Evolutionary conservation across 768 basidiomycete genomes (phyloP).

Genomic region (Suillus spraguei): DNA sequence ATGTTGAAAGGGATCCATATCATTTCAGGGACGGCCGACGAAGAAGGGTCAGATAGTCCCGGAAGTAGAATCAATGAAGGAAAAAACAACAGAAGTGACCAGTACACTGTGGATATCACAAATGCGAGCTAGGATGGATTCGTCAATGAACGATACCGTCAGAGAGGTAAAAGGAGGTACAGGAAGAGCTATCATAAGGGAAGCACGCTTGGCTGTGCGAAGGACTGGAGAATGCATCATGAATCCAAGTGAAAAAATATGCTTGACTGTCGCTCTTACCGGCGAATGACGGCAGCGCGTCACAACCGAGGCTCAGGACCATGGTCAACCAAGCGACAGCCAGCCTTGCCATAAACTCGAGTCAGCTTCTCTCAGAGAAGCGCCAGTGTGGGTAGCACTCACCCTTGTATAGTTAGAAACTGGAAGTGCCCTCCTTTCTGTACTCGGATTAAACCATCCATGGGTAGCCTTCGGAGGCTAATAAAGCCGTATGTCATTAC

Average conservation of each 20-base stretch:
- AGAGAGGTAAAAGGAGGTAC: slow-evolving; percentile 36
- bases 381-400: slow-evolving; percentile 17
- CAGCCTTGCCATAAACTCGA: slow-evolving; percentile 30
- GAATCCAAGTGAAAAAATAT: not conserved
- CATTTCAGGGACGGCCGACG: slow-evolving; percentile 17
- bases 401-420: slow-evolving; percentile 83
- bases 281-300: slow-evolving; percentile 40
- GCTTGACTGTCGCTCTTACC: slow-evolving; percentile 29
- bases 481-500: slow-evolving; percentile 42
- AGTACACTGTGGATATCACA: slow-evolving; percentile 65
- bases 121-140: slow-evolving; percentile 38
- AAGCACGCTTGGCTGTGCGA: slow-evolving; percentile 52
- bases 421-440: slow-evolving; percentile 70
- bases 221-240: slow-evolving; percentile 9
- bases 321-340: slow-evolving; percentile 43
- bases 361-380: not conserved
- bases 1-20: slow-evolving; percentile 50
- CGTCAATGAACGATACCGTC: not conserved
- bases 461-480: slow-evolving; percentile 15
- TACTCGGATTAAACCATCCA: slow-evolving; percentile 36
- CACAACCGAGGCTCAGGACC: slow-evolving; percentile 40
- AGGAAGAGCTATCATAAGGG: slow-evolving; percentile 68
- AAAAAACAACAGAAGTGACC: slow-evolving; percentile 57
- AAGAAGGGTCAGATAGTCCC: slow-evolving; percentile 2
- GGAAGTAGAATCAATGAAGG: slow-evolving; percentile 57